Base-by-base conservation (phyloP, 1,284 basidiomycete species). In the Apiotrichum sp. region DNA sequence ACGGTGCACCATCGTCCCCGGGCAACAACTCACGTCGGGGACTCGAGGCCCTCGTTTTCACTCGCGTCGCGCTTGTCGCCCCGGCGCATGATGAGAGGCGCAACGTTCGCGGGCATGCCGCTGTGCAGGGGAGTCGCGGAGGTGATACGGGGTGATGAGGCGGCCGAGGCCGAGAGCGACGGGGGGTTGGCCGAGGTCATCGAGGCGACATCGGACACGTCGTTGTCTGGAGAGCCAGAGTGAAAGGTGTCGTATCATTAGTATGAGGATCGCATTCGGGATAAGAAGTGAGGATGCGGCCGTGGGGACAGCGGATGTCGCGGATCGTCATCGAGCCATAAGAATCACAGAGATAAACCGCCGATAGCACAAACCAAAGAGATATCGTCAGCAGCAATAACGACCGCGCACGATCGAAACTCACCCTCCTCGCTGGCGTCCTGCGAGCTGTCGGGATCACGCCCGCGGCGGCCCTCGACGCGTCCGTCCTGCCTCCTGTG, bases 391-490 rank as follows among this genome's bases (percentile, higher is more conserved):
- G 22, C 22, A 22, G 22, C 22, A 22, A 22, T 22, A 22, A 22
- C 22, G 22, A 22, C 22, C 22, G 22, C 22, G 22, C 22, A 22
- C 22, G 22, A 22, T 22, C 22, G 22, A 22, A 22, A 58, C 70
- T 62, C 55, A 74, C 72, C 74, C 57, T 76, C 74, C 50, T 74
- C 74, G 53, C 72, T 74, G 8, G 74, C 74, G 61, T 76, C 72
- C 61, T 68, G 63, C 32, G 72, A 74, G 48, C 70, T 70, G 34
- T 52, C 57, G 38, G 55, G 49, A 34, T 61, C 59, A 11, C 54
- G 44, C 8, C 45, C 40, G 42, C 59, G 56, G 9, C 59, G 53
- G 13, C 53, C 59, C 42, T 55, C 39, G 34, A 55, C 59, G 46
- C 57, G 57, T 13, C 50, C 53, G 41, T 51, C 50, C n/a, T 35